These are phyloP conservation scores for Myriangium duriaei DNA, from an alignment of 2,329 filamentous ascomycete species.

Conservation along the genomic window DNA sequence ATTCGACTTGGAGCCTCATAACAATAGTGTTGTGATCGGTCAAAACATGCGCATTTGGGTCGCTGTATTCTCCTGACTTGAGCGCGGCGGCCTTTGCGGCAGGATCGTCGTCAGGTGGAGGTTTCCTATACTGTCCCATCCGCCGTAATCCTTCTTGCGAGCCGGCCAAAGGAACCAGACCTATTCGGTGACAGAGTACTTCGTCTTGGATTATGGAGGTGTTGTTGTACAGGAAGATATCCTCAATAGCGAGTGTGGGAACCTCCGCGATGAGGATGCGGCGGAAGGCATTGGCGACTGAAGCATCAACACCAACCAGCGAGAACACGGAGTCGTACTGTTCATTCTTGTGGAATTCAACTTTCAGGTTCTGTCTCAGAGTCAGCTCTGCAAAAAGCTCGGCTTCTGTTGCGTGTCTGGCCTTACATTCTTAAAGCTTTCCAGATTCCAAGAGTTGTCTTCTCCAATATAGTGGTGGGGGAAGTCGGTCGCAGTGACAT, in stretches of 20 bases:
- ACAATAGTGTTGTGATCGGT: slow-evolving; percentile 80
- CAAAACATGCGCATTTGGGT: slow-evolving; percentile 32
- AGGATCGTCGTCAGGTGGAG: slow-evolving; percentile 45
- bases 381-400: too few species aligned
- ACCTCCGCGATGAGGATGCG: slow-evolving; percentile 93
- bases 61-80: slow-evolving; percentile 30
- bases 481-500: slow-evolving; percentile 82
- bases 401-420: too few species aligned
- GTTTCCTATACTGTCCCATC: slow-evolving; percentile 71
- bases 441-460: slow-evolving; percentile 66
- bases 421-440: slow-evolving; percentile 51
- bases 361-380: slow-evolving; percentile 53
- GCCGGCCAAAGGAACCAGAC: slow-evolving; percentile 80
- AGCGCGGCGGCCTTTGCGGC: slow-evolving; percentile 27
- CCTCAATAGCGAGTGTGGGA: slow-evolving; percentile 86
- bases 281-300: slow-evolving; percentile 92
- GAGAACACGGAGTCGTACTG: slow-evolving; percentile 74
- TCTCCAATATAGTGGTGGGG: slow-evolving; percentile 85
- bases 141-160: slow-evolving; percentile 64
- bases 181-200: slow-evolving; percentile 79
- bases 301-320: slow-evolving; percentile 79
- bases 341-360: slow-evolving; percentile 77
- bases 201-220: slow-evolving; percentile 97
- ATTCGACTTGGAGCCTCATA: slow-evolving; percentile 64
- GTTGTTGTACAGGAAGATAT: slow-evolving; percentile 88